Base-by-base conservation (phyloP, 2,329 filamentous ascomycete species). In the Neofusicoccum sp. region DNA sequence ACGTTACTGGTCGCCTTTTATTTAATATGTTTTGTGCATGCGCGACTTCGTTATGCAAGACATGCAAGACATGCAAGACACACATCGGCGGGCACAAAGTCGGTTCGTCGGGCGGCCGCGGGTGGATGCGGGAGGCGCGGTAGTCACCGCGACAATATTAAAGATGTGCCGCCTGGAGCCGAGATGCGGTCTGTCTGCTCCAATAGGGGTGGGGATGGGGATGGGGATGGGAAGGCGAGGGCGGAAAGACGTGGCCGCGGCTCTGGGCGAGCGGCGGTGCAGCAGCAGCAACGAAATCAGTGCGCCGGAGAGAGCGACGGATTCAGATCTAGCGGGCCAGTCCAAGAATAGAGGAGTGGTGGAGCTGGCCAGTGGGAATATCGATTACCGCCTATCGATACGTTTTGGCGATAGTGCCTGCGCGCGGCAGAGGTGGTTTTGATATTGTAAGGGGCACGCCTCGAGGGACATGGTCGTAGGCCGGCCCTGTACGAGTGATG, bases 381-480 rank as follows among this genome's bases (percentile, higher is more conserved):
- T 58, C 54, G 54, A 58, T 58, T 58, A 31, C 41, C 54, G 54
- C n/a, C 54, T 58, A 45, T 58, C 54, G 39, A 58, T 58, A 58
- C 54, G 36, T 45, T 58, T 58, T 58, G 54, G 54, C 44, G 7
- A 33, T 36, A 41, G 54, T 8, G 33, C 33, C 8, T 34, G 36
- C 41, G 36, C 48, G 37, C 37, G 14, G 39, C 22, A 43, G 36
- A 41, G 54, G 37, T 16, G 16, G 37, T 28, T 31, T 41, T 58
- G 41, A 58, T 58, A 58, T 58, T 58, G 54, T 58, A 58, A 58
- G 54, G 54, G 54, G 54, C 54, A 41, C 54, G 12, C 14, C 31
- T 39, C 29, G 39, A 34, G 29, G 39, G 6, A n/a, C 54, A 28
- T n/a, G 54, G 28, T 34, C 54, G n/a, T 16, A 45, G 29, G 54